These are phyloP conservation scores for Talaromyces sp. DNA, from an alignment of 2,329 filamentous ascomycete species.

Conservation along the genomic window DNA sequence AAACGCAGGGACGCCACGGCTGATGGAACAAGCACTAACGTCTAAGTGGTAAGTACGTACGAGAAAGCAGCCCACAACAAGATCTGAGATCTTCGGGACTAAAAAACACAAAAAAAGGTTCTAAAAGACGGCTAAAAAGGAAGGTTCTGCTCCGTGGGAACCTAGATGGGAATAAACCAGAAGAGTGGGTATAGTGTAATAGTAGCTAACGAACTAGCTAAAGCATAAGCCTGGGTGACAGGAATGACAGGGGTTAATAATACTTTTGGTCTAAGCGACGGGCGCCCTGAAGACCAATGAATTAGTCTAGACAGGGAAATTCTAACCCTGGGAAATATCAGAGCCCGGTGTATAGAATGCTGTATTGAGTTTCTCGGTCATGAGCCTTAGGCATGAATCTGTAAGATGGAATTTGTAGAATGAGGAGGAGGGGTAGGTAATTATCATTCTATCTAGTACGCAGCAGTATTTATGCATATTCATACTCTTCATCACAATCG, in stretches of 20 bases:
- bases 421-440: not conserved
- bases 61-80: constrained; percentile 14
- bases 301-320: not conserved
- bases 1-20: constrained; percentile 9
- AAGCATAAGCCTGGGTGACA: constrained; percentile 11
- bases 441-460: not conserved
- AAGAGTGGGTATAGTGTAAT: constrained; percentile 11
- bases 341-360: not conserved
- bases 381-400: not conserved
- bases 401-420: not conserved
- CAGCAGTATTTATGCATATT: not conserved
- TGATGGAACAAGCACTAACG: constrained; percentile 12
- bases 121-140: constrained; percentile 14
- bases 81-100: constrained; percentile 24
- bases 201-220: constrained; percentile 6
- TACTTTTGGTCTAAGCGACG: constrained; percentile 1
- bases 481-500: not conserved
- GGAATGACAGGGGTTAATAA: constrained; percentile 6
- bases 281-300: constrained; percentile 5
- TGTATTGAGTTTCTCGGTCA: not conserved
- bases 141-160: constrained; percentile 12
- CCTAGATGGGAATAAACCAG: constrained; percentile 12
- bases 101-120: constrained; percentile 14
- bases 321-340: not conserved
- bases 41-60: constrained; percentile 5